Base-by-base conservation (phyloP, 495 filamentous ascomycete species). In the Penicillium pulvis region DNA sequence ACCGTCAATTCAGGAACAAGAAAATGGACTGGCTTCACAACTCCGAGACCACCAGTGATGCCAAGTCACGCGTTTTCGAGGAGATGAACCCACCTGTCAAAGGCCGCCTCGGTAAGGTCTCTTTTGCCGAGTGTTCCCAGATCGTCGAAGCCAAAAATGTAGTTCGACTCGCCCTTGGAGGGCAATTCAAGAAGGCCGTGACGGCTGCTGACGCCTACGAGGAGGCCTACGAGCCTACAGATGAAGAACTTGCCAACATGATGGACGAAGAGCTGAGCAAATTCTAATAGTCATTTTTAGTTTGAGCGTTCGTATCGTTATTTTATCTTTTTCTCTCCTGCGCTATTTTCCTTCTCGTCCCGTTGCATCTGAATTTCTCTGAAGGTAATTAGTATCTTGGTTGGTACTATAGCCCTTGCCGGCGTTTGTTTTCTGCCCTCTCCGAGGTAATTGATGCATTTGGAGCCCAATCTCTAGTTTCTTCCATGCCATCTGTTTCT, bases 11-110 rank as follows among this genome's bases (percentile, higher is more conserved):
- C 26, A 44, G 47, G 16, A 35, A 30, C 23, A 55, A 62, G 47
- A 14, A 54, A 9, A 35, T 52, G 23, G 30, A 3, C 7, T 56
- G 58, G 58, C 58, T 57, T 20, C 30, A 43, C 33, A 39, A 44
- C 31, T 12, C 24, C 4, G 31, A 28, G 23, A 30, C 47, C 14
- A 41, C 43, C 20, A 14, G 6, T 17, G 48, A 39, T 1, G 41
- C 23, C 10, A 41, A 35, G 30, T 16, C 39, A 1, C 9, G 26
- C 6, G 2, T 57, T 39, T 57, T 20, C 41, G 6, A 55, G n/a
- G 17, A 39, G 3, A 45, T 56, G n/a, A 56, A 51, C 46, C 39
- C 51, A 20, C 20, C 33, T 36, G 30, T 36, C 19, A 35, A 52
- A 16, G 20, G 17, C 12, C 17, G 24, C 26, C 12, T 51, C 20